A percentile compares a stretch with the other conserved stretches of the same genome.
Conservation (phyloP, 768 basidiomycete species). For the Mrakia frigida region DNA sequence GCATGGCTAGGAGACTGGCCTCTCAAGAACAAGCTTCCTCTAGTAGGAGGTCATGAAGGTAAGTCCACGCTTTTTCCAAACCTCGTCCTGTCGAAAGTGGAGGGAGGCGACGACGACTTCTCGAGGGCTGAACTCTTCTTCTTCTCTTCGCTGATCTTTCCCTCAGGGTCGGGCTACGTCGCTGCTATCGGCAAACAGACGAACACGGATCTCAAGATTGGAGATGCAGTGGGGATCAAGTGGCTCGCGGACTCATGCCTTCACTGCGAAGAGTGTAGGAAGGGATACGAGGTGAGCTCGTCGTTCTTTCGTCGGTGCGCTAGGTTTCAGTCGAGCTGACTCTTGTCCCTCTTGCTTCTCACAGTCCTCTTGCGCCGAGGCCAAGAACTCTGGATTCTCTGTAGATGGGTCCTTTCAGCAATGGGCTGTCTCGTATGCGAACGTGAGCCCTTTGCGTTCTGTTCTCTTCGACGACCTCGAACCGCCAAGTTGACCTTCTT, state of each 20-base stretch:
- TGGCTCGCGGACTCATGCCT: slow-evolving; percentile 55
- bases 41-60: slow-evolving; percentile 76
- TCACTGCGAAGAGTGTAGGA: slow-evolving; percentile 68
- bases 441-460: neutral
- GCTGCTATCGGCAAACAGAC: slow-evolving; percentile 65
- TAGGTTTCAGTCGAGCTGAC: no score
- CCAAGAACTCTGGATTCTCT: slow-evolving; percentile 62
- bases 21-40: slow-evolving; percentile 55
- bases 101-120: no score
- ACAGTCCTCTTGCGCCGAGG: slow-evolving; percentile 58
- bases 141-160: no score
- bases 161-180: slow-evolving; percentile 59
- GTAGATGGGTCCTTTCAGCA: slow-evolving; percentile 68
- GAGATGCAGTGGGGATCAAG: slow-evolving; percentile 33
- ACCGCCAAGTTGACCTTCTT: neutral
- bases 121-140: no score
- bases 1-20: slow-evolving; percentile 77
- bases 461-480: slow-evolving; percentile 44
- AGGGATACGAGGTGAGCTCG: slow-evolving; percentile 54
- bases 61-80: no score
- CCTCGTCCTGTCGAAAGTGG: no score
- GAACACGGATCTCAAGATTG: slow-evolving; percentile 37
- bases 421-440: slow-evolving; percentile 39
- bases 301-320: no score
- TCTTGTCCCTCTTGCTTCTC: no score